Evolutionary conservation across 108 stramenopile species (phyloP).

Genomic region (Asterionellopsis glacialis): DNA sequence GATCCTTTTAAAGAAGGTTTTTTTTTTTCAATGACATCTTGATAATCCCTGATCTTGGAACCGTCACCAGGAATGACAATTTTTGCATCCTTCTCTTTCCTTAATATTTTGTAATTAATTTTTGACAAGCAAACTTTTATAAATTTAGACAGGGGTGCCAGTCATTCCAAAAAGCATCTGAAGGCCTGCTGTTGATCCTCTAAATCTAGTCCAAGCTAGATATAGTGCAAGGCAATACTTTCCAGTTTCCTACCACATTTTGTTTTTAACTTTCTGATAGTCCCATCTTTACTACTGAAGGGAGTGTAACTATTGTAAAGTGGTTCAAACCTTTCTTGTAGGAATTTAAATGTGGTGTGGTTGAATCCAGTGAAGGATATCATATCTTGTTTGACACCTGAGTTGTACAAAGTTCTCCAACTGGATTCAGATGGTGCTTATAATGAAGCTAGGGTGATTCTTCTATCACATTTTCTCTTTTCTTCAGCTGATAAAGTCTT

Average conservation of each 20-base stretch:
- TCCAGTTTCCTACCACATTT: not conserved
- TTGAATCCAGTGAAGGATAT: conserved; percentile 7
- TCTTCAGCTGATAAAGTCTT: no score
- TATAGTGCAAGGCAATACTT: not conserved
- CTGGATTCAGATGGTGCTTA: no score
- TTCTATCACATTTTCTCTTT: no score
- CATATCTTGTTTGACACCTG: not conserved
- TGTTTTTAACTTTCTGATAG: no score
- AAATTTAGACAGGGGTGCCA: conserved; percentile 2
- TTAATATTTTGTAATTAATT: no score
- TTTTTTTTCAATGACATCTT: no score
- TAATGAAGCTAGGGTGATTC: no score
- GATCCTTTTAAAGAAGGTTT: no score
- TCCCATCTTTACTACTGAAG: not conserved
- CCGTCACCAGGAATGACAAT: no score
- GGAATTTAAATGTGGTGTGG: not conserved
- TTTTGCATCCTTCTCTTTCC: no score
- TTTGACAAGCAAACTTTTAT: not conserved
- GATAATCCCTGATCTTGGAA: no score
- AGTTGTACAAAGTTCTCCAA: no score
- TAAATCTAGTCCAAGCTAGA: not conserved
- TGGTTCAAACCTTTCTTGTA: not conserved
- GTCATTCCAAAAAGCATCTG: conserved; percentile 5
- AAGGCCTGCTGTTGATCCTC: conserved; percentile 2
- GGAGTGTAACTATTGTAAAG: conserved; percentile 5